A percentile compares a stretch with the other conserved stretches of the same genome.
These are phyloP conservation scores for Lepiota venenata DNA, from an alignment of 768 basidiomycete species.

Conservation along the genomic window DNA sequence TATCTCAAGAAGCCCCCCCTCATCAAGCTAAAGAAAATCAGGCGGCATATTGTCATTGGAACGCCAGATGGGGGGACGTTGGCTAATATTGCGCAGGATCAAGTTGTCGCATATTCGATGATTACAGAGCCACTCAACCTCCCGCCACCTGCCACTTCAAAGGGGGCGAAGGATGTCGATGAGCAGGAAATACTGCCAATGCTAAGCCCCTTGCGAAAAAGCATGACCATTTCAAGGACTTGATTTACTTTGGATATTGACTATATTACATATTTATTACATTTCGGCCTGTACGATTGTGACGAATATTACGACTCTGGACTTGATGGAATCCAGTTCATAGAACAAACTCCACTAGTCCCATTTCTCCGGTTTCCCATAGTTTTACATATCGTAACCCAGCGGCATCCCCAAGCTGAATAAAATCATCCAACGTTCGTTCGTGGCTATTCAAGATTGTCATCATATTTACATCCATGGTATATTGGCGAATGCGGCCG, in stretches of 20 bases:
- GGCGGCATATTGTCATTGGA: constrained; percentile 11
- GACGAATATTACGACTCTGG: no score
- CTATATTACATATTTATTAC: no score
- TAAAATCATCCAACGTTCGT: constrained; percentile 37
- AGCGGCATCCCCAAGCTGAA: constrained; percentile 27
- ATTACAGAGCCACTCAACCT: constrained; percentile 6
- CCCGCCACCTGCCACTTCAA: background rate
- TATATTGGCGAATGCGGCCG: constrained; percentile 35
- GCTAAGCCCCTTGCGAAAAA: background rate
- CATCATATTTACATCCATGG: constrained; percentile 48
- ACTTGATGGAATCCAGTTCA: background rate
- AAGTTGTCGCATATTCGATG: constrained; percentile 9
- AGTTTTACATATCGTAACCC: constrained; percentile 29
- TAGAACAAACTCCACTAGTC: constrained; percentile 24
- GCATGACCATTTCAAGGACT: no score
- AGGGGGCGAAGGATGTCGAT: background rate
- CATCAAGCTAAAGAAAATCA: constrained; percentile 2
- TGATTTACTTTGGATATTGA: no score
- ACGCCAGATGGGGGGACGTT: constrained; percentile 11
- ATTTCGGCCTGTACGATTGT: no score
- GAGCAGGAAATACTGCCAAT: background rate
- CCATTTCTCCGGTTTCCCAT: constrained; percentile 29
- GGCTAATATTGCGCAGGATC: constrained; percentile 6
- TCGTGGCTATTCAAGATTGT: constrained; percentile 36
- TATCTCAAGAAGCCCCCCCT: constrained; percentile 12